Evolutionary conservation across 345 rosid species (phyloP).

Genomic region (Sapria himalayana): DNA sequence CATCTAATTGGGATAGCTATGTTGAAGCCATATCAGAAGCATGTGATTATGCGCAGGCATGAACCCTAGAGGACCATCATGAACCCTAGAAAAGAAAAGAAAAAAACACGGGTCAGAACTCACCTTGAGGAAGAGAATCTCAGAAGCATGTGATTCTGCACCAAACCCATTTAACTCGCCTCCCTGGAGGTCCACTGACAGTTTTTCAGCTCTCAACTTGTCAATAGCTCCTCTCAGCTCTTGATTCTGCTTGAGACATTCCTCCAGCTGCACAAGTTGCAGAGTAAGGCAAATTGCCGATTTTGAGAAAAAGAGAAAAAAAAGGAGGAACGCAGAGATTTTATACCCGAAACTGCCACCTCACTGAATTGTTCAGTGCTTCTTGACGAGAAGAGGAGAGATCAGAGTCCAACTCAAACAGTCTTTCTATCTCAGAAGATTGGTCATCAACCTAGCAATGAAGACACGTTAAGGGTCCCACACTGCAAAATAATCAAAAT

Average conservation of each 20-base stretch:
- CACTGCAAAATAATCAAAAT: conserved; percentile 5
- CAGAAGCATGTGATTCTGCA: conserved; percentile 20
- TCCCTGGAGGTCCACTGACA: conserved; percentile 11
- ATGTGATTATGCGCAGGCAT: too few species aligned
- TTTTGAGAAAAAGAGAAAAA: not conserved
- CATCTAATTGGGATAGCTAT: too few species aligned
- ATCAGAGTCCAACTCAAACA: conserved; percentile 73
- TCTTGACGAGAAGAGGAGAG: conserved; percentile 54
- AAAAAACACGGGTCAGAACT: too few species aligned
- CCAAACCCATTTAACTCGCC: conserved; percentile 15
- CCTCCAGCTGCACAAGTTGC: conserved; percentile 39
- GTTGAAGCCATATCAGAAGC: too few species aligned
- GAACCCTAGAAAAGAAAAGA: too few species aligned
- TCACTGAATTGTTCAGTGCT: conserved; percentile 33
- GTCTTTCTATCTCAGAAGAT: conserved; percentile 86
- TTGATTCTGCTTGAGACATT: conserved; percentile 67
- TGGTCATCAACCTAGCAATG: conserved; percentile 69
- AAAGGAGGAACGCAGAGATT: too few species aligned
- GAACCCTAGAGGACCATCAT: too few species aligned
- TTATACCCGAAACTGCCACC: conserved; percentile 59
- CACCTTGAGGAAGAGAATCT: conserved; percentile 59
- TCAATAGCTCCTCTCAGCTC: conserved; percentile 52
- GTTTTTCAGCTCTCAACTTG: conserved; percentile 58
- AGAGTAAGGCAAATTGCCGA: not conserved
- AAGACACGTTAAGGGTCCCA: conserved; percentile 4